These are phyloP conservation scores for Xylaria cubensis DNA, from an alignment of 495 filamentous ascomycete genomes.

Conservation along the genomic window DNA sequence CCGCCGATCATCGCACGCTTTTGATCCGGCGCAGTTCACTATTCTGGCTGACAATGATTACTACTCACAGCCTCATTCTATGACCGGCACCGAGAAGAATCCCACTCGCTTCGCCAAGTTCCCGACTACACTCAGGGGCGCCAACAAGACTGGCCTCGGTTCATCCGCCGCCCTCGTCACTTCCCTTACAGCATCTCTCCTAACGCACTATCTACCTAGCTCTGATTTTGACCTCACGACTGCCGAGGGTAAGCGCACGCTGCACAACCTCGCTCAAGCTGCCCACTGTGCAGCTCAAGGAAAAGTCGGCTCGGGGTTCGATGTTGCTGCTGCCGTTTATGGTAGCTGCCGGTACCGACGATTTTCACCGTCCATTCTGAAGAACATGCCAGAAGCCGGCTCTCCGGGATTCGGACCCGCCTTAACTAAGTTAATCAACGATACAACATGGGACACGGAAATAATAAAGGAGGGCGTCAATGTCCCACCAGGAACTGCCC, in stretches of 20 bases:
- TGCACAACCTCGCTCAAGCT: slow-evolving; percentile 93
- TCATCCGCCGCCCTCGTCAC: slow-evolving; percentile 96
- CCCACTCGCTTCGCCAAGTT: slow-evolving; percentile 74
- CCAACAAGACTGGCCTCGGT: slow-evolving; percentile 95
- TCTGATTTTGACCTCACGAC: slow-evolving; percentile 60
- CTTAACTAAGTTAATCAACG: slow-evolving; percentile 70
- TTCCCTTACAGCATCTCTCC: slow-evolving; percentile 80
- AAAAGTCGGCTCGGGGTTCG: slow-evolving; percentile 94
- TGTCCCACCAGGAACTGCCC: slow-evolving; percentile 74
- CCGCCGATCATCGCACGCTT: slow-evolving; percentile 57
- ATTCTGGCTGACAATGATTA: slow-evolving; percentile 96
- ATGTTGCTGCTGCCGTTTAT: slow-evolving; percentile 92
- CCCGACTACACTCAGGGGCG: slow-evolving; percentile 72
- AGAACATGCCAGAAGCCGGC: slow-evolving; percentile 67
- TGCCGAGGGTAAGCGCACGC: slow-evolving; percentile 44
- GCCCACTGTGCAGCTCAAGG: slow-evolving; percentile 96
- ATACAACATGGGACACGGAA: slow-evolving; percentile 75
- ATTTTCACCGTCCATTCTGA: slow-evolving; percentile 81
- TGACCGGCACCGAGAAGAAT: slow-evolving; percentile 26
- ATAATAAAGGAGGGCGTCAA: slow-evolving; percentile 70
- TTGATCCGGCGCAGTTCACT: slow-evolving; percentile 75
- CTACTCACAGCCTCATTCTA: slow-evolving; percentile 74
- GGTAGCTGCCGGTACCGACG: slow-evolving; percentile 89
- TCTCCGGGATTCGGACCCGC: slow-evolving; percentile 67
- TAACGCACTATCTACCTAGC: slow-evolving; percentile 77